Base-by-base conservation (phyloP, 139 green algal species). In the Chlorella vulgaris region DNA sequence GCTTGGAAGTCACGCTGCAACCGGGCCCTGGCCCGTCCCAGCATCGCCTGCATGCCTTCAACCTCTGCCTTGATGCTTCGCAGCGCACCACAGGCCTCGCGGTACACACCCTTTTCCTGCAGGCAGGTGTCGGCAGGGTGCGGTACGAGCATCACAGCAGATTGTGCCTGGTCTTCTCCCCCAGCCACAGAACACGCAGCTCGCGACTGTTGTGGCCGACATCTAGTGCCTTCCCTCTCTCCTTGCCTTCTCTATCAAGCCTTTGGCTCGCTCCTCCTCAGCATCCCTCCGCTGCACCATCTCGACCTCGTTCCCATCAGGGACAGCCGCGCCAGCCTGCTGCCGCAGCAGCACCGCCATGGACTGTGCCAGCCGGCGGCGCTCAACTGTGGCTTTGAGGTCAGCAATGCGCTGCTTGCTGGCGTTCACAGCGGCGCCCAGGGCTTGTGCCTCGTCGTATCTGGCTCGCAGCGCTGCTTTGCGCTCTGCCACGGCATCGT, bases 401-500 rank as follows among this genome's bases (percentile, higher is more conserved):
- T 91, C 84, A 1, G 78, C 88, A 74, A 97, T 94, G 29, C 65
- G 78, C 81, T 82, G 70, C 79, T 91, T 90, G 42, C 43, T 51
- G 15, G 82, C 83, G 38, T 86, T 89, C 47, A 86, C 76, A 60
- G 71, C 42, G 43, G 31, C 51, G 35, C 89, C 91, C 24, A 93
- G 78, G 1, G 77, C 66, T 83, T 96, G 97, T n/a, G 94, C 94
- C 26, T 88, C 69, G 0, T 90, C 83, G 68, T 96, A 97, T 84
- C 96, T 95, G 7, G 78, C 47, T 67, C 93, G 94, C 53, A 98
- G 90, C 62, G 92, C 42, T 10, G 76, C 65, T 88, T 96, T 97
- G 89, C 96, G 96, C 74, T 96, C 91, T 40, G 96, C 90, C 22
- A 98, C 94, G 1, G 88, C 88, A 83, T 95, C 88, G 73, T 94